These are phyloP conservation scores for Suillus subluteus DNA, from an alignment of 768 basidiomycete species.

Conservation along the genomic window DNA sequence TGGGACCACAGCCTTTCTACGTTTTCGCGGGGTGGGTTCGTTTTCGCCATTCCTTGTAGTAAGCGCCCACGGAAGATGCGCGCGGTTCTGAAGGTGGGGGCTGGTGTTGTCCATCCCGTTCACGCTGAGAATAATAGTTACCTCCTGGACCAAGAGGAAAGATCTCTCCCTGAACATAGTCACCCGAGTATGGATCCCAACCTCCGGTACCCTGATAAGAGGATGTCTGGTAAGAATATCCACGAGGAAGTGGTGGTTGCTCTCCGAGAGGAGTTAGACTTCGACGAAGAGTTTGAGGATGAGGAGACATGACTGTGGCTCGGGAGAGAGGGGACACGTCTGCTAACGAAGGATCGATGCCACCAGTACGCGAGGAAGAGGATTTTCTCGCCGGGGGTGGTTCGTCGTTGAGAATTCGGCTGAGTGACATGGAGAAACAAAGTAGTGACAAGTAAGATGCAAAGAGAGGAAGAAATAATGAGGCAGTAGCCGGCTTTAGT, in stretches of 20 bases:
- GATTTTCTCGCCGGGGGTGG: conserved; percentile 45
- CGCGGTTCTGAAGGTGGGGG: conserved; percentile 24
- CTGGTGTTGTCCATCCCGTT: conserved; percentile 17
- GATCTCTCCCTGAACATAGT: conserved; percentile 42
- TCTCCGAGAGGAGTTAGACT: conserved; percentile 33
- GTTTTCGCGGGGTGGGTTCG: conserved; percentile 48
- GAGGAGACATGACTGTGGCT: conserved; percentile 21
- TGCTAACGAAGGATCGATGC: conserved; percentile 24
- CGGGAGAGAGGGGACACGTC: conserved; percentile 28
- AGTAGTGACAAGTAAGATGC: conserved; percentile 9
- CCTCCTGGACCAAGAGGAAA: conserved; percentile 41
- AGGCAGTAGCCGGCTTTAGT: conserved; percentile 18
- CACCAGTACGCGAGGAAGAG: conserved; percentile 22
- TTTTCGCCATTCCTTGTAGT: conserved; percentile 36
- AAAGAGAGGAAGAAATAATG: conserved; percentile 16
- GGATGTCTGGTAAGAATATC: conserved; percentile 41
- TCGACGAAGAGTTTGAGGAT: conserved; percentile 28
- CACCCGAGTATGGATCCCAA: conserved; percentile 42
- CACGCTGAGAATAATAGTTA: conserved; percentile 39
- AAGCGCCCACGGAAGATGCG: conserved; percentile 24
- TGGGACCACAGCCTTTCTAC: conserved; percentile 45
- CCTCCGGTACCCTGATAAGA: conserved; percentile 42
- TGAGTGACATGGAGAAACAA: conserved; percentile 64
- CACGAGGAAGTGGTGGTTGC: conserved; percentile 37
- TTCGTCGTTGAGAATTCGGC: conserved; percentile 80